Evolutionary conservation across 1,284 basidiomycete species (phyloP), one percentile per base, ranked within the genome.

Genomic region (Takashimella koratensis): DNA sequence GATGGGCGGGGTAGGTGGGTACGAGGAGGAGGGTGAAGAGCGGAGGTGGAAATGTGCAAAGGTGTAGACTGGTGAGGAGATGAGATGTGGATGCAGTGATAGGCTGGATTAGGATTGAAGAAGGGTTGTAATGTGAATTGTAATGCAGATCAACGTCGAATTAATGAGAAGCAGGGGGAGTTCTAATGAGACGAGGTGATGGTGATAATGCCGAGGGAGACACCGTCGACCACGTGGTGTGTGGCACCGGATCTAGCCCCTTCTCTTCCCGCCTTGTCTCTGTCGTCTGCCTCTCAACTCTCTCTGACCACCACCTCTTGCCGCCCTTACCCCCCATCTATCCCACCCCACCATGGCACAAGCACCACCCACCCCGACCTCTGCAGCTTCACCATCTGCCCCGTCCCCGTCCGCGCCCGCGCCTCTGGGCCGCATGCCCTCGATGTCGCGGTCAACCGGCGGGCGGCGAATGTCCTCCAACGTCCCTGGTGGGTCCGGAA

Each of bases 401-500:
- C 8, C 30, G 30, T 36, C 16, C 10, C 30, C 30, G 16, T 8
- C 30, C 16, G 10, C 8, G 16, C 30, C 30, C 16, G 10, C 8
- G 16, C 30, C 30, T 36, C 8, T 36, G 10, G 30, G 30, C 8
- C 51, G 59, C 23, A 53, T 53, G 49, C 53, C 56, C 1, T 60
- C 59, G 2, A 40, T 60, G 8, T 53, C 56, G n/a, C 44, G 53
- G 16, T 12, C 59, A 3, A n/a, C n/a, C n/a, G n/a, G n/a, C n/a
- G n/a, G n/a, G n/a, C n/a, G n/a, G n/a, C n/a, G n/a, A n/a, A n/a
- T n/a, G n/a, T n/a, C n/a, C n/a, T n/a, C n/a, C n/a, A n/a, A n/a
- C n/a, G n/a, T n/a, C 16, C 16, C 30, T 36, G 30, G 10, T 36
- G 30, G 30, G 16, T 16, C 30, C 30, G 30, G 30, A 8, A 36